A percentile compares a stretch with the other conserved stretches of the same genome.
These are phyloP conservation scores for Agaricus blazei DNA, from an alignment of 768 basidiomycete species.

Conservation along the genomic window DNA sequence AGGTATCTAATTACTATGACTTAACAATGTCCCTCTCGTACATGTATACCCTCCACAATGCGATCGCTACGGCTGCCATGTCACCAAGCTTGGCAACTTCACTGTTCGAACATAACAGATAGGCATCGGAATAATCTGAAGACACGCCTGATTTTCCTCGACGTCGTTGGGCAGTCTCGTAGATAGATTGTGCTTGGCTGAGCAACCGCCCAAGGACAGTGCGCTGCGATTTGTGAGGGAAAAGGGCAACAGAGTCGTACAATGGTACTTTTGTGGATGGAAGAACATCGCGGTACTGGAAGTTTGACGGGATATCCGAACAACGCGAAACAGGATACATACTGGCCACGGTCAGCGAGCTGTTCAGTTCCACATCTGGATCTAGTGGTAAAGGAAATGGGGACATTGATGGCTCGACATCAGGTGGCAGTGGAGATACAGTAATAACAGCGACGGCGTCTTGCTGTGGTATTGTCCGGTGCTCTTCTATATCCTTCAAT, in stretches of 20 bases:
- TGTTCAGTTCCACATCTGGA: conserved; percentile 8
- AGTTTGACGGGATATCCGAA: conserved; percentile 1
- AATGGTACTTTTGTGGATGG: conserved; percentile 43
- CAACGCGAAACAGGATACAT: conserved; percentile 16
- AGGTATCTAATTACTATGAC: background rate
- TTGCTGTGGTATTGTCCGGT: conserved; percentile 41
- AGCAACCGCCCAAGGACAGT: conserved; percentile 50
- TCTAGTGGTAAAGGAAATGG: conserved; percentile 25
- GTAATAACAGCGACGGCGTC: conserved; percentile 65
- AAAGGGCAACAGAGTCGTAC: conserved; percentile 63
- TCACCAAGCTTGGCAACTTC: conserved; percentile 51
- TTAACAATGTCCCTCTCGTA: conserved; percentile 44
- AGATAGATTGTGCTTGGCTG: conserved; percentile 14
- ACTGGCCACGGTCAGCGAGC: conserved; percentile 25
- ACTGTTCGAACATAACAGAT: conserved; percentile 52
- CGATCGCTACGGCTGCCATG: conserved; percentile 57
- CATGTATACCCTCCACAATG: conserved; percentile 76
- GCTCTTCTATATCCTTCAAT: conserved; percentile 42
- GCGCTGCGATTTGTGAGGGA: conserved; percentile 59
- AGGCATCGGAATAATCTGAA: conserved; percentile 47
- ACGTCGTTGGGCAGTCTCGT: background rate
- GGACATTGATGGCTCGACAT: conserved; percentile 35
- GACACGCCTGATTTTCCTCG: background rate
- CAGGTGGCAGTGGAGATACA: conserved; percentile 57
- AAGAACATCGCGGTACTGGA: conserved; percentile 15